Conservation (phyloP, 768 basidiomycete genomes). For the Leccinum boreale region DNA sequence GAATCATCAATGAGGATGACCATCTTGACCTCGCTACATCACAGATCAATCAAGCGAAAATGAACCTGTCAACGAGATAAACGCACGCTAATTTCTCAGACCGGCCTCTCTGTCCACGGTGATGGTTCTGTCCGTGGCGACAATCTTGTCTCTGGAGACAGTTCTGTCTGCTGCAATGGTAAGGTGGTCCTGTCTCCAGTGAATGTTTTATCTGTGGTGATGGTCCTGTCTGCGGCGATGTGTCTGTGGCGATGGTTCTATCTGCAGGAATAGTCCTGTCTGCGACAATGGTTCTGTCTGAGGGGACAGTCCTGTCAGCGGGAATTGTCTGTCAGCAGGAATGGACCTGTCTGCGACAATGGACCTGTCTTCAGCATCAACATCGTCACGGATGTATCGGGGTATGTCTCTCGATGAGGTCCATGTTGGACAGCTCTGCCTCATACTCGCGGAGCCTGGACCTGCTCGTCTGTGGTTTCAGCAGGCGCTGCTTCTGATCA, state of each 20-base stretch:
- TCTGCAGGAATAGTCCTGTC: too few species aligned
- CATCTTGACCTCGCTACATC: constrained; percentile 37
- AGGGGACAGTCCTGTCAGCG: too few species aligned
- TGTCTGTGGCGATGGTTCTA: too few species aligned
- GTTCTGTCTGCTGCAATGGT: too few species aligned
- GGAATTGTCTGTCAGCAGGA: too few species aligned
- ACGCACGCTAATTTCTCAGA: constrained; percentile 25
- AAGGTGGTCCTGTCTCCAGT: too few species aligned
- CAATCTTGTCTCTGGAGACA: too few species aligned
- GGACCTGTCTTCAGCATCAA: background rate
- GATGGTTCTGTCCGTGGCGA: too few species aligned
- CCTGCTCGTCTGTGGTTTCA: background rate
- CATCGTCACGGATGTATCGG: constrained; percentile 18
- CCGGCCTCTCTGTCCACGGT: constrained; percentile 13
- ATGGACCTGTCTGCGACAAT: too few species aligned
- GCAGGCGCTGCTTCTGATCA: constrained; percentile 21
- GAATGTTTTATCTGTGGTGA: too few species aligned
- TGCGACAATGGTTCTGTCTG: too few species aligned
- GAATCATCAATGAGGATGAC: constrained; percentile 42
- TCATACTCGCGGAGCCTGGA: constrained; percentile 4
- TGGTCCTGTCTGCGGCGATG: too few species aligned
- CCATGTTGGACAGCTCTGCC: constrained; percentile 22
- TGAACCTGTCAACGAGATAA: background rate
- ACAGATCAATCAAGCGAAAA: constrained; percentile 1
- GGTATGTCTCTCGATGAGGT: constrained; percentile 25